Conservation (phyloP, 257 asterid species). For the Lantana camara region DNA sequence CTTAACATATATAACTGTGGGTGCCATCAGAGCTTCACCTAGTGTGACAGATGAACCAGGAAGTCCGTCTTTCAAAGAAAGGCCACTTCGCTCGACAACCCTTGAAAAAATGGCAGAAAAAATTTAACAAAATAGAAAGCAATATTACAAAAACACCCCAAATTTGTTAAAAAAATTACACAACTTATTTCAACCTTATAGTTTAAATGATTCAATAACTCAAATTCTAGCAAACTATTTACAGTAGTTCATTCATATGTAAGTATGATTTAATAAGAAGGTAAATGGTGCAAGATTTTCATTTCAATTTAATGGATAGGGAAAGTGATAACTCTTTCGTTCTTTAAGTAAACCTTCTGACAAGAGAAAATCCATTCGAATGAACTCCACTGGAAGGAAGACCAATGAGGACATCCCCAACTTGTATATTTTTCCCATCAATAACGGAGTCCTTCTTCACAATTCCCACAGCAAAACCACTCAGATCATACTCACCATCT, state of each 20-base stretch:
- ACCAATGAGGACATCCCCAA: slow-evolving; percentile 84
- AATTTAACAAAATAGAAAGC: background rate
- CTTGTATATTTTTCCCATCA: slow-evolving; percentile 71
- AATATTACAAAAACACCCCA: no score
- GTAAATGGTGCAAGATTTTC: background rate
- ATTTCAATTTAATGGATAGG: background rate
- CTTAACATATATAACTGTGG: slow-evolving; percentile 86
- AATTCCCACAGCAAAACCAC: slow-evolving; percentile 93
- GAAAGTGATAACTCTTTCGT: background rate
- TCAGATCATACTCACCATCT: slow-evolving; percentile 90
- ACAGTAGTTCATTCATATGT: no score
- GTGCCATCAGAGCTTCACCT: slow-evolving; percentile 92
- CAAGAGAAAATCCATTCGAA: slow-evolving; percentile 91
- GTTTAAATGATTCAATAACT: no score
- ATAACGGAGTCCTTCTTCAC: slow-evolving; percentile 78
- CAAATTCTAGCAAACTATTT: no score
- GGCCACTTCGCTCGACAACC: slow-evolving; percentile 79
- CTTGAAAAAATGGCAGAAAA: slow-evolving; percentile 35
- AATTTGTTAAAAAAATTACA: no score
- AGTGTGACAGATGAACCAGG: slow-evolving; percentile 66
- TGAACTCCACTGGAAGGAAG: slow-evolving; percentile 98
- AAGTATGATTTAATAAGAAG: no score
- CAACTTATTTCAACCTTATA: no score
- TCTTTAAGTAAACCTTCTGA: slow-evolving; percentile 60
- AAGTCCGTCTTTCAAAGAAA: slow-evolving; percentile 63